Conservation (phyloP, 2,329 filamentous ascomycete species). For the Ploettnerulaceae sp. region DNA sequence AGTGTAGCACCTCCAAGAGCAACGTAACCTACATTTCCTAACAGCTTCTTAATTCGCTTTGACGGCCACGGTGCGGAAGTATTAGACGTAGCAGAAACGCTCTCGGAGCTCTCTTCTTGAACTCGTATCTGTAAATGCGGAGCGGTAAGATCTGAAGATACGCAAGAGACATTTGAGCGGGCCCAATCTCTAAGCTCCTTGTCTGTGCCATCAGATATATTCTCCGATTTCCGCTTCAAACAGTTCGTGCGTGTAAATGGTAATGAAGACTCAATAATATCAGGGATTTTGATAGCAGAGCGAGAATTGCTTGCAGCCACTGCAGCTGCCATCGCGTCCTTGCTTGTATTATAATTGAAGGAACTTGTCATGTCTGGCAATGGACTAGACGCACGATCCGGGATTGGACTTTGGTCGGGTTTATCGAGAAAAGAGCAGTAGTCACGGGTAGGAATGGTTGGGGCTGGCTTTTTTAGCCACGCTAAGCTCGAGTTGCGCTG, state of each 20-base stretch:
- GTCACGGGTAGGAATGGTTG: slow-evolving; percentile 11
- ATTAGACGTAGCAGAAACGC: background rate
- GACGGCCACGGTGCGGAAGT: slow-evolving; percentile 17
- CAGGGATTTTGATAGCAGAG: slow-evolving; percentile 29
- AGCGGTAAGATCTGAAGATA: background rate
- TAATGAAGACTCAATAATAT: slow-evolving; percentile 28
- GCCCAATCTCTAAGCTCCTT: slow-evolving; percentile 28
- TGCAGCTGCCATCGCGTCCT: slow-evolving; percentile 8
- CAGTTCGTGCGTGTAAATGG: slow-evolving; percentile 3
- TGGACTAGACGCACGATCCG: slow-evolving; percentile 16
- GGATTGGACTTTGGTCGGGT: slow-evolving; percentile 7
- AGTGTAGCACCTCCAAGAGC: slow-evolving; percentile 36
- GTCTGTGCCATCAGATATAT: slow-evolving; percentile 29
- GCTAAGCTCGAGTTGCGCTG: background rate
- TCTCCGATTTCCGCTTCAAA: slow-evolving; percentile 31
- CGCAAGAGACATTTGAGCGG: slow-evolving; percentile 8
- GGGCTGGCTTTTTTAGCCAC: slow-evolving; percentile 7
- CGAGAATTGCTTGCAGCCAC: slow-evolving; percentile 12
- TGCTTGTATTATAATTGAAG: slow-evolving; percentile 25
- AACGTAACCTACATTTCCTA: slow-evolving; percentile 30
- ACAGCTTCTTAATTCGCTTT: slow-evolving; percentile 30
- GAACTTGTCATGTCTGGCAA: slow-evolving; percentile 32
- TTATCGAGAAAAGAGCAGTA: slow-evolving; percentile 16
- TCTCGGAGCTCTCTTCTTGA: background rate
- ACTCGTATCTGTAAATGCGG: background rate